Conservation (phyloP, 257 asterid species). For the Penstemon davidsonii region DNA sequence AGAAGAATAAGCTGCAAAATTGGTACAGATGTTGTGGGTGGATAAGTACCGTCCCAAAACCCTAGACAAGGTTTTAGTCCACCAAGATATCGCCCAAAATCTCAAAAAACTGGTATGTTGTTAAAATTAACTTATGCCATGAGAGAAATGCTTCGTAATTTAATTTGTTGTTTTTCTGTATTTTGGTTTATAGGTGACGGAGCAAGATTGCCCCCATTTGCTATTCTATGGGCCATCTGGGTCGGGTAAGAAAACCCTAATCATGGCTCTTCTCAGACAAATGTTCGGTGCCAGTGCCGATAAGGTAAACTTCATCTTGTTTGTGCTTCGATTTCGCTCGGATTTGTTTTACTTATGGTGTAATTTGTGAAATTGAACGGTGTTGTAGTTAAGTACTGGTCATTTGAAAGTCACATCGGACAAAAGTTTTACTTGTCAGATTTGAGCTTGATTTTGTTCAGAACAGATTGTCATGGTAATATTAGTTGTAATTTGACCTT, state of each 20-base stretch:
- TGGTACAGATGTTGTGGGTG: constrained; percentile 83
- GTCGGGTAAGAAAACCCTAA: constrained; percentile 95
- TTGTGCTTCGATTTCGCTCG: background rate
- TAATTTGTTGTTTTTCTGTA: background rate
- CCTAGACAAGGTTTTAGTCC: constrained; percentile 83
- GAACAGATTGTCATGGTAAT: constrained; percentile 8
- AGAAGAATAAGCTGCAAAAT: constrained; percentile 14
- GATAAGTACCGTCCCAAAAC: constrained; percentile 94
- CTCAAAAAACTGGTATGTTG: constrained; percentile 76
- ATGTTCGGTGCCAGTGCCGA: constrained; percentile 91
- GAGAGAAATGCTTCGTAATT: constrained; percentile 6
- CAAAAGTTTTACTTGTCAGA: background rate
- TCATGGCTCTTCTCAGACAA: constrained; percentile 93
- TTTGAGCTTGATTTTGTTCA: background rate
- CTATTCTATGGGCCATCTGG: constrained; percentile 96
- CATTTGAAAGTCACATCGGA: background rate
- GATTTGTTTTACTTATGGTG: constrained; percentile 3
- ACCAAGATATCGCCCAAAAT: constrained; percentile 80
- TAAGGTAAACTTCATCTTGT: constrained; percentile 49
- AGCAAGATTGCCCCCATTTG: constrained; percentile 95
- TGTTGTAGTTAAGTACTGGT: constrained; percentile 7
- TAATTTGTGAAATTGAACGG: background rate
- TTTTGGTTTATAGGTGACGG: constrained; percentile 59
- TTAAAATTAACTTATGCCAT: background rate
- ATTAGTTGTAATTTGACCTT: constrained; percentile 9